Percentiles rank a stretch among this genome's conserved stretches.
These are phyloP conservation scores for Wilhelminamyces savonicus DNA, from an alignment of 805 yeast genomes.

Conservation along the genomic window DNA sequence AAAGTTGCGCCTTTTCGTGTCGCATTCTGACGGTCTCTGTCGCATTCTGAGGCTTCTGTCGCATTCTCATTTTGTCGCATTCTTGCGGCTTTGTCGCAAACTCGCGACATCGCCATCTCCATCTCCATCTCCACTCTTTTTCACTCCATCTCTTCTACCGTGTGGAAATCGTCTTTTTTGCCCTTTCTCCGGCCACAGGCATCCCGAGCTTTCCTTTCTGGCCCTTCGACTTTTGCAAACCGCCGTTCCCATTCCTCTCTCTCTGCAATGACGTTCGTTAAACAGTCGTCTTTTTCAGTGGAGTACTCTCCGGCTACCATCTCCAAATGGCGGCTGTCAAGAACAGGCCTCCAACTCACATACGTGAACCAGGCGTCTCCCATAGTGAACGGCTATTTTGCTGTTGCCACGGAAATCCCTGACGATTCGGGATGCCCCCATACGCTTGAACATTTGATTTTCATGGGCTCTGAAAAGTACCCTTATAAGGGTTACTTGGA, in stretches of 20 bases:
- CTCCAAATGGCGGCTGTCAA: slow-evolving; percentile 68
- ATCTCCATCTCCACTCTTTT: too few relatives aligned
- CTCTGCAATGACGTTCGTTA: slow-evolving; percentile 14
- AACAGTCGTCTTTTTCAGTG: slow-evolving; percentile 46
- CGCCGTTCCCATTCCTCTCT: not conserved
- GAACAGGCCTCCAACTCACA: slow-evolving; percentile 80
- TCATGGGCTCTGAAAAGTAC: slow-evolving; percentile 85
- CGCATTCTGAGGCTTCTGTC: too few relatives aligned
- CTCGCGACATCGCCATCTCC: too few relatives aligned
- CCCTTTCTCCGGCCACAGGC: too few relatives aligned
- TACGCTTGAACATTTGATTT: slow-evolving; percentile 87
- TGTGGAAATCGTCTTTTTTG: too few relatives aligned
- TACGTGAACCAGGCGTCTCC: slow-evolving; percentile 79
- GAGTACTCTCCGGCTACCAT: slow-evolving; percentile 70
- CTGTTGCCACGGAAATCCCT: slow-evolving; percentile 87
- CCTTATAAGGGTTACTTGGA: slow-evolving; percentile 93
- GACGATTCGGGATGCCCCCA: slow-evolving; percentile 93
- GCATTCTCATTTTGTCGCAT: too few relatives aligned
- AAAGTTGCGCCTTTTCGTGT: too few relatives aligned
- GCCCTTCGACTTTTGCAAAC: too few relatives aligned
- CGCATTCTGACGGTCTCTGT: too few relatives aligned
- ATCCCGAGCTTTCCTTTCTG: too few relatives aligned
- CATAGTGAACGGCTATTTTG: slow-evolving; percentile 86
- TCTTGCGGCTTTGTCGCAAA: too few relatives aligned
- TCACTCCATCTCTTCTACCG: too few relatives aligned